A percentile compares a stretch with the other conserved stretches of the same genome.
Conservation (phyloP, 2,329 filamentous ascomycete genomes). For the Fusarium avenaceum region DNA sequence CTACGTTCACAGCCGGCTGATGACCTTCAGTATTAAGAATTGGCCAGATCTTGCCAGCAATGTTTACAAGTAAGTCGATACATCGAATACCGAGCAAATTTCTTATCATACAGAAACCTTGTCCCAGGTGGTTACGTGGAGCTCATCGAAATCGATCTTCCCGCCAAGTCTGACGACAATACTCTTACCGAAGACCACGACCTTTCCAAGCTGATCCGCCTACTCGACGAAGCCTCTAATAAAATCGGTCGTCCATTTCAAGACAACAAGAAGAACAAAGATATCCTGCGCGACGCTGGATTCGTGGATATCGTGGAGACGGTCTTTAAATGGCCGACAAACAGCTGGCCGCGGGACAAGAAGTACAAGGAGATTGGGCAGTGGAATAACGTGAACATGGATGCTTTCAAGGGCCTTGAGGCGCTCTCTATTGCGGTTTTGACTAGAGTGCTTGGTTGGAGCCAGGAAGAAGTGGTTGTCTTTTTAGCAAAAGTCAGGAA, state of each 20-base stretch:
- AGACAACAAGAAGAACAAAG: conserved; percentile 34
- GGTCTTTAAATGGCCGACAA: conserved; percentile 41
- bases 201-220: conserved; percentile 10
- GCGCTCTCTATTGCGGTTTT: conserved; percentile 30
- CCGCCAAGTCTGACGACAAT: conserved; percentile 29
- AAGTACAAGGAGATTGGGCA: conserved; percentile 36
- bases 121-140: conserved; percentile 29
- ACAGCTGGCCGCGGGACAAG: conserved; percentile 31
- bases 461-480: conserved; percentile 13
- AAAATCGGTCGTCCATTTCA: conserved; percentile 35
- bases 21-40: conserved; percentile 38
- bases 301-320: conserved; percentile 35
- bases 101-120: conserved; percentile 22
- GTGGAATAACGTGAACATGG: conserved; percentile 35
- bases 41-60: conserved; percentile 23
- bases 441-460: conserved; percentile 30
- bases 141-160: conserved; percentile 37
- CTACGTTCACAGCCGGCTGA: conserved; percentile 42
- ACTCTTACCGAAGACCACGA: conserved; percentile 16
- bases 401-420: conserved; percentile 29
- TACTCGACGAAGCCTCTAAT: conserved; percentile 26
- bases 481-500: conserved; percentile 33
- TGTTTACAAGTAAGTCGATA: conserved; percentile 21
- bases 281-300: conserved; percentile 18
- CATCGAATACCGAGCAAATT: fast-evolving